Conservation (phyloP, 768 basidiomycete genomes). For the Amanita polypyramis region DNA sequence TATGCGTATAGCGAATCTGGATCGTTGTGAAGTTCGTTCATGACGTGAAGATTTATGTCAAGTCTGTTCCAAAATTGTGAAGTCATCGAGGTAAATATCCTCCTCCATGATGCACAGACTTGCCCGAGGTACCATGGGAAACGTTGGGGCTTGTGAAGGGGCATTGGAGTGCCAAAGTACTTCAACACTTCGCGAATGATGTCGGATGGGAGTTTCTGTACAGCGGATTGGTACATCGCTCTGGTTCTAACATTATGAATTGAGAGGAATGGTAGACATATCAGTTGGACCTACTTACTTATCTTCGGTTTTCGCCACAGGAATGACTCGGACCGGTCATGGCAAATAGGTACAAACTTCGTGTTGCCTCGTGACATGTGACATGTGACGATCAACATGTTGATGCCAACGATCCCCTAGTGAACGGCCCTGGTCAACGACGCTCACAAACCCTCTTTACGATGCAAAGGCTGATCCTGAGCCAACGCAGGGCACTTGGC, state of each 20-base stretch:
- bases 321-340: too few species aligned
- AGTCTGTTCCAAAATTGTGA: slow-evolving; percentile 2
- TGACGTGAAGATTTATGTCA: not conserved
- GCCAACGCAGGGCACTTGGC: too few species aligned
- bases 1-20: not conserved
- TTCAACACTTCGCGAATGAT: slow-evolving; percentile 1
- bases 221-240: not conserved
- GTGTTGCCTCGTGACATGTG: too few species aligned
- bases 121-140: slow-evolving; percentile 7
- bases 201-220: not conserved
- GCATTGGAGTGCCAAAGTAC: not conserved
- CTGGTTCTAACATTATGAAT: not conserved
- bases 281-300: too few species aligned
- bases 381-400: too few species aligned
- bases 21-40: not conserved
- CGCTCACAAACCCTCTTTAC: too few species aligned
- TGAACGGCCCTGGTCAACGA: too few species aligned
- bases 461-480: too few species aligned
- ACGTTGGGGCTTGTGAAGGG: not conserved
- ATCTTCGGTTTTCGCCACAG: too few species aligned
- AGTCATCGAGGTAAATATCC: not conserved
- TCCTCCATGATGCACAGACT: slow-evolving; percentile 4
- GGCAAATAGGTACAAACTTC: too few species aligned
- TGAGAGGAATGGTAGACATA: too few species aligned
- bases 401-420: too few species aligned